Base-by-base conservation (phyloP, 169 alveolate species). In the Eimeria necatrix region DNA sequence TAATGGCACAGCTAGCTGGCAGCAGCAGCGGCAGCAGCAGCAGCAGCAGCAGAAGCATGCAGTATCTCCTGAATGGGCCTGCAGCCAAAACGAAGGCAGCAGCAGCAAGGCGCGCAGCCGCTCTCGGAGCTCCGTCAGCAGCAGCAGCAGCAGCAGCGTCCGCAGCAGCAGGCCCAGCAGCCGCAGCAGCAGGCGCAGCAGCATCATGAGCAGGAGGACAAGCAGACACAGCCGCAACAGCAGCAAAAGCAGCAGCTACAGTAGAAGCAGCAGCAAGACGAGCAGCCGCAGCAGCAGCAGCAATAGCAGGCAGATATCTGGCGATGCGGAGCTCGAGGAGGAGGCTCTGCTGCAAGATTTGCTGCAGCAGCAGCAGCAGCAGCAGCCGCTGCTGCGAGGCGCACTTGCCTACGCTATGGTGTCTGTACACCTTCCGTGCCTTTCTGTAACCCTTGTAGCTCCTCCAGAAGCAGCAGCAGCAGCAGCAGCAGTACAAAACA, bases 341-440 rank as follows among this genome's bases (percentile, higher is more conserved):
- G 88, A 61, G 68, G 52, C 49, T 41, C 68, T 78, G 88, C 88
- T 46, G 52, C 70, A 78, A 20, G 9, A 18, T 61, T 20, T 78
- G 88, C 88, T 26, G 60, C 85, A 78, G 88, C 88, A 76, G 87
- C 84, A 74, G 85, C 61, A 78, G 88, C 88, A 46, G 70, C 88
- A 46, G 68, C 53, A 78, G 68, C 88, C 88, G 70, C 88, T 78
- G 88, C 68, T 78, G 88, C 68, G 61, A 8, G 70, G 88, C 4
- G 88, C 88, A 20, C 68, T 78, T n/a, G 41, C 68, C 20, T 41
- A 78, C 6, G 88, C 88, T 10, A 5, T 78, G 8, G 68, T 78
- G 68, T 78, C 88, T 46, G 88, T 78, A 7, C 64, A 49, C 8
- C 41, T 78, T n/a, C 59, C 88, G 16, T 46, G 48, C 4, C 8